Conservation (phyloP, 1,139 yeast genomes). For the Candida albicans region DNA sequence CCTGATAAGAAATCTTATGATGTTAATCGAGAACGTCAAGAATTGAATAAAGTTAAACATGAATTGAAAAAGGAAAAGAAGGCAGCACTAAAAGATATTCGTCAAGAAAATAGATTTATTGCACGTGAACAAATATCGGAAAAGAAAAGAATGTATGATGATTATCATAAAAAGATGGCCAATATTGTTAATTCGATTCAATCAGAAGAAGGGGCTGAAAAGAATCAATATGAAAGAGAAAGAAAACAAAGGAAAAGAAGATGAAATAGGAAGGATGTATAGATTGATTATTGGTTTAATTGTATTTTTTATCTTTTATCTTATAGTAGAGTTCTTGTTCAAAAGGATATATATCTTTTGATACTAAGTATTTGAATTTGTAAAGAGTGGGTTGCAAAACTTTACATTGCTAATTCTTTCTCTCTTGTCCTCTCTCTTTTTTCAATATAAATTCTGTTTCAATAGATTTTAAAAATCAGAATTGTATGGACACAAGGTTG, state of each 20-base stretch:
- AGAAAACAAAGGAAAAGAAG: conserved; percentile 60
- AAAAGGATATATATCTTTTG: too few species aligned
- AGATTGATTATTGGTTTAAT: not conserved
- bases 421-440: too few species aligned
- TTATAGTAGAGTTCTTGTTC: too few species aligned
- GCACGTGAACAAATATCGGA: conserved; percentile 83
- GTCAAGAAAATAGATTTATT: conserved; percentile 84
- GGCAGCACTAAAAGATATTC: conserved; percentile 81
- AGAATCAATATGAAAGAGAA: conserved; percentile 87
- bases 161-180: conserved; percentile 89
- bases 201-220: conserved; percentile 92
- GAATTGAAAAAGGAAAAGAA: conserved; percentile 91
- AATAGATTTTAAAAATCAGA: too few species aligned
- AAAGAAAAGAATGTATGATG: conserved; percentile 71
- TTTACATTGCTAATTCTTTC: too few species aligned
- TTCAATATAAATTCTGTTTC: too few species aligned
- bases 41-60: conserved; percentile 75
- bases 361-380: too few species aligned
- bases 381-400: too few species aligned
- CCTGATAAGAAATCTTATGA: conserved; percentile 94
- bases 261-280: not conserved
- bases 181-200: conserved; percentile 80
- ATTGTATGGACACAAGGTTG: too few species aligned
- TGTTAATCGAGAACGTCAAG: conserved; percentile 77
- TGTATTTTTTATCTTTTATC: too few species aligned